These are phyloP conservation scores for Dothistroma pini DNA, from an alignment of 2,329 filamentous ascomycete species.

Conservation along the genomic window DNA sequence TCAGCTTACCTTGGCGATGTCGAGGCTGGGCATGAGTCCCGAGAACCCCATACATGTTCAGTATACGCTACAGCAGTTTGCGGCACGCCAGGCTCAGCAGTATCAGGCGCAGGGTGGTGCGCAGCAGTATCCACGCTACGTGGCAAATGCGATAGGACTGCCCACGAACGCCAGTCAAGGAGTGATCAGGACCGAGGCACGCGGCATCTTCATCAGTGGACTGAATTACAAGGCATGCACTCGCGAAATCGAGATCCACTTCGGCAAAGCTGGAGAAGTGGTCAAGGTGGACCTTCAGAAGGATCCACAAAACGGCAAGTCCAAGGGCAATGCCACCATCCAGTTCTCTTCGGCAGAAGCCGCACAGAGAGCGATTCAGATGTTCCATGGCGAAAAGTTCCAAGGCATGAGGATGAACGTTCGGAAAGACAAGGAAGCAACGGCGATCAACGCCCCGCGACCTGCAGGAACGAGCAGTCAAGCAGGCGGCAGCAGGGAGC, in stretches of 20 bases:
- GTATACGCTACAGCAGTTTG: slow-evolving; percentile 6
- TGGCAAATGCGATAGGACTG: slow-evolving; percentile 21
- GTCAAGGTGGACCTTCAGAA: slow-evolving; percentile 27
- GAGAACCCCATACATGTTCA: slow-evolving; percentile 8
- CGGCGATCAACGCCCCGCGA: slow-evolving; percentile 22
- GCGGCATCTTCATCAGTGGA: slow-evolving; percentile 30
- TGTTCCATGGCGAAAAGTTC: slow-evolving; percentile 25
- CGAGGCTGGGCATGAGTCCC: slow-evolving; percentile 8
- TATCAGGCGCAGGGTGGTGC: not conserved
- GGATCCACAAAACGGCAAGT: slow-evolving; percentile 25
- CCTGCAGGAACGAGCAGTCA: slow-evolving; percentile 4
- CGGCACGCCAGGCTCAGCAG: slow-evolving; percentile 6
- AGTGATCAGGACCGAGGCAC: slow-evolving; percentile 24
- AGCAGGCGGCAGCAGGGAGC: slow-evolving; percentile 4
- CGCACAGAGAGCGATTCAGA: slow-evolving; percentile 26
- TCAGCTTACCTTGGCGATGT: slow-evolving; percentile 13
- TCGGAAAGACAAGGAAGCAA: slow-evolving; percentile 26
- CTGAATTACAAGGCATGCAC: slow-evolving; percentile 29
- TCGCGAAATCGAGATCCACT: slow-evolving; percentile 26
- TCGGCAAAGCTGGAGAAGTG: slow-evolving; percentile 28
- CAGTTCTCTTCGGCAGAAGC: slow-evolving; percentile 25
- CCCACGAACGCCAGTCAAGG: slow-evolving; percentile 28
- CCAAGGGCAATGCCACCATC: slow-evolving; percentile 31
- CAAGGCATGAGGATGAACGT: slow-evolving; percentile 28
- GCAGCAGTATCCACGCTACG: slow-evolving; percentile 18